phyloP scores from a whole-genome alignment of 2,329 filamentous ascomycete species.

The Macroventuria anomochaeta region DNA sequence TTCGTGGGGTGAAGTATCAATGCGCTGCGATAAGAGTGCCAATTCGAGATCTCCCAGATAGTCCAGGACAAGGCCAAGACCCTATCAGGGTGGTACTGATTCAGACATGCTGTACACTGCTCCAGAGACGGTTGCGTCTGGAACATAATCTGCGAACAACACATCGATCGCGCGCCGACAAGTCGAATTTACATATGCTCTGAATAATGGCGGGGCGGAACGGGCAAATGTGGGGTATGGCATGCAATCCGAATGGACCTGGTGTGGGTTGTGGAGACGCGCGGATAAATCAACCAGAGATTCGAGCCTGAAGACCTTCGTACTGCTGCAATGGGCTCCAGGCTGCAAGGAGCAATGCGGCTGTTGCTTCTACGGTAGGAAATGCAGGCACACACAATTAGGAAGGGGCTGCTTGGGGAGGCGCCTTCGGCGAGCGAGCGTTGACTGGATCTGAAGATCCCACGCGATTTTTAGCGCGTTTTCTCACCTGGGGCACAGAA shows the following conservation, averaged over 20 bases:
- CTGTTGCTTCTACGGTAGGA: constrained; percentile 16
- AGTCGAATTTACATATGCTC: constrained; percentile 11
- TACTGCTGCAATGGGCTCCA: background rate
- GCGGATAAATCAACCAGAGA: no score
- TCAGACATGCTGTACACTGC: constrained; percentile 7
- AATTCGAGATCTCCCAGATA: constrained; percentile 13
- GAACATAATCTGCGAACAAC: constrained; percentile 3
- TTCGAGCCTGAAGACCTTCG: background rate
- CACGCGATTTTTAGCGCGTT: constrained; percentile 29
- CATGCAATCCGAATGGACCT: constrained; percentile 17
- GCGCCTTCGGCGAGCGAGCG: constrained; percentile 21
- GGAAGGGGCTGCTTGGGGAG: constrained; percentile 12
- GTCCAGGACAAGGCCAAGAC: constrained; percentile 12
- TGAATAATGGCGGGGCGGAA: constrained; percentile 29
- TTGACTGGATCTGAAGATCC: constrained; percentile 18
- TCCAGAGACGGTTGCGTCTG: constrained; percentile 11
- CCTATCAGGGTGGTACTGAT: constrained; percentile 13
- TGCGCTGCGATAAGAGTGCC: constrained; percentile 28
- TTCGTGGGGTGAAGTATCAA: constrained; percentile 33
- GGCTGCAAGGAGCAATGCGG: constrained; percentile 27
- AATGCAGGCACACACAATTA: constrained; percentile 24
- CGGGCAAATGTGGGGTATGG: constrained; percentile 26
- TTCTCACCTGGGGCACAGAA: constrained; percentile 2
- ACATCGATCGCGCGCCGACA: background rate
- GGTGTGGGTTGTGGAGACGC: constrained; percentile 21